Conservation (phyloP, 2,329 filamentous ascomycete genomes). For the Colletotrichum viniferum region DNA sequence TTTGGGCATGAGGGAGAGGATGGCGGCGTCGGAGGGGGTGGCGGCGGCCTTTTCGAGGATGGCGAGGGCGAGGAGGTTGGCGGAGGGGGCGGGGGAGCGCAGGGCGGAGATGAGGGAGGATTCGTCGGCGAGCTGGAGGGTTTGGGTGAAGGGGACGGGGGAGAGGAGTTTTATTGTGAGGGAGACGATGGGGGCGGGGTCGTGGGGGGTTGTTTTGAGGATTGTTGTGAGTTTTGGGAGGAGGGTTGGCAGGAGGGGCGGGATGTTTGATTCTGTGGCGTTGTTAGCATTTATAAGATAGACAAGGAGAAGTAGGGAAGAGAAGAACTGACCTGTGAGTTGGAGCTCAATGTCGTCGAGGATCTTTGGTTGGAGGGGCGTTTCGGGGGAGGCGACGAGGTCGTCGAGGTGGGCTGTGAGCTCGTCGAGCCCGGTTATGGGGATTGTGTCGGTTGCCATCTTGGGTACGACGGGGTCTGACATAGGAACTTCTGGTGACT, state of each 20-base stretch:
- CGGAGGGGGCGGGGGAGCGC: slow-evolving; percentile 56
- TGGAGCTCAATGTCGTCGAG: slow-evolving; percentile 66
- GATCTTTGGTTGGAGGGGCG: slow-evolving; percentile 50
- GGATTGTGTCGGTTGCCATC: slow-evolving; percentile 44
- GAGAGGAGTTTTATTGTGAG: slow-evolving; percentile 61
- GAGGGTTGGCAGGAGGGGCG: slow-evolving; percentile 54
- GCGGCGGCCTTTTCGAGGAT: slow-evolving; percentile 60
- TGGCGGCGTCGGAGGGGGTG: slow-evolving; percentile 51
- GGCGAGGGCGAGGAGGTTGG: slow-evolving; percentile 61
- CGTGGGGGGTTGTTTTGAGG: slow-evolving; percentile 53
- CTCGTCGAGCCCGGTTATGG: slow-evolving; percentile 57
- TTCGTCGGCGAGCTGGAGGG: slow-evolving; percentile 56
- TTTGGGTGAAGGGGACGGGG: slow-evolving; percentile 55
- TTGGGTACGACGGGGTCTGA: slow-evolving; percentile 37
- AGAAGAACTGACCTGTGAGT: slow-evolving; percentile 48
- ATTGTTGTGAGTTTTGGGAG: slow-evolving; percentile 59
- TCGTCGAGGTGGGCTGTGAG: slow-evolving; percentile 58
- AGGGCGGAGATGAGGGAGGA: slow-evolving; percentile 57
- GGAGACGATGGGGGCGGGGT: slow-evolving; percentile 55
- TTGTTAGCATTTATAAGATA: neutral
- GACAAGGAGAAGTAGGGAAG: no score
- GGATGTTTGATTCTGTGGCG: slow-evolving; percentile 53
- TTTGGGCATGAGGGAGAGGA: slow-evolving; percentile 53
- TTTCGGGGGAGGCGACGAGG: slow-evolving; percentile 47
- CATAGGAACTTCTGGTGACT: slow-evolving; percentile 24